Evolutionary conservation across 2,329 filamentous ascomycete genomes (phyloP), one percentile per base, ranked within the genome.

Genomic region (Elsinoe necatrix): DNA sequence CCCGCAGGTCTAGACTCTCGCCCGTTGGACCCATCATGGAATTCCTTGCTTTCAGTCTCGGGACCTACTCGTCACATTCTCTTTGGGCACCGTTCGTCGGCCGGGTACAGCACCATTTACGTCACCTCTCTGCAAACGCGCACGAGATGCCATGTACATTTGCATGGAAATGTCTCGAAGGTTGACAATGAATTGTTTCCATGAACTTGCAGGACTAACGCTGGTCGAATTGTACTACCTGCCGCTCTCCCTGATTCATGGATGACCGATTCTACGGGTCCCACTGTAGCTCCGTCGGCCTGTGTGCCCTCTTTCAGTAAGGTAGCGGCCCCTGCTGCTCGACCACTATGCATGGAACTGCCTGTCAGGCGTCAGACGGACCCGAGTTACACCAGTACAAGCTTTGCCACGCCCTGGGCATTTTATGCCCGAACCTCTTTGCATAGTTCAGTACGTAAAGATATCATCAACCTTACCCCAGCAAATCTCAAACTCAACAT

Each of bases 361-460:
- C 29, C 48, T 52, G 48, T 52, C 48, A 52, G 48, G 48, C 29
- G 29, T 52, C 39, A 16, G 31, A 16, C 48, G 31, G 31, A 52
- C 48, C 48, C 48, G 23, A 31, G 23, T 34, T 52, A 52, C 29
- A 21, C 48, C 31, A 39, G 9, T 12, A 52, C 48, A 52, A 52
- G 48, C 48, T 52, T 52, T 52, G 48, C 48, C 48, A 29, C 48
- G 48, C 48, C 25, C 48, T 37, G 48, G 48, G 48, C 48, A 37
- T 52, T 23, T 16, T n/a, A n/a, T 16, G 48, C 48, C 48, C 48
- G 48, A 52, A 52, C 48, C 23, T 52, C 48, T 9, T 27, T 8
- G n/a, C 29, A 31, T 12, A 37, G n/a, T 52, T 21, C 16, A n/a
- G 48, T 35, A 35, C 48, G 48, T 35, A 25, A 52, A 52, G 48